Evolutionary conservation across 2,329 filamentous ascomycete genomes (phyloP).

Genomic region (Sporothrix curviconia): DNA sequence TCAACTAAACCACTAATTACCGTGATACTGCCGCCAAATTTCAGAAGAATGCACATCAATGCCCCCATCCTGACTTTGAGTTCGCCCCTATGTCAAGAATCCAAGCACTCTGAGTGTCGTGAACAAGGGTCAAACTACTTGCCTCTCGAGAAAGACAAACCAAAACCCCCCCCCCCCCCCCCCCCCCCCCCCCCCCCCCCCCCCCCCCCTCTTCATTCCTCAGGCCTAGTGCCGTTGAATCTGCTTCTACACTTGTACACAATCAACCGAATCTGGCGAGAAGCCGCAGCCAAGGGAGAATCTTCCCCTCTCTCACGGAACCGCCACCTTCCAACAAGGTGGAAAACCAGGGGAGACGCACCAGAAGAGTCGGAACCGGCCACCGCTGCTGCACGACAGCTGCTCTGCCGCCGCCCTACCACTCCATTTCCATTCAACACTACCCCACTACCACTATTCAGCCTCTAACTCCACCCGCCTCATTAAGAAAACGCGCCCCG

Average conservation of each 20-base stretch:
- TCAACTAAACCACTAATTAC: conserved; percentile 45
- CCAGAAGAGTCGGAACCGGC: no score
- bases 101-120: conserved; percentile 56
- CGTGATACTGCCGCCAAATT: conserved; percentile 61
- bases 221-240: no score
- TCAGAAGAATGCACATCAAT: conserved; percentile 61
- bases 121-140: conserved; percentile 56
- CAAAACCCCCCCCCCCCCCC: conserved; percentile 38
- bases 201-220: no score
- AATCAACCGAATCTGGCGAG: no score
- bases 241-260: conserved; percentile 27
- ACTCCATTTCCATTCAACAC: no score
- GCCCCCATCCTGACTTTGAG: conserved; percentile 55
- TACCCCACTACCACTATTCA: background rate
- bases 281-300: conserved; percentile 43
- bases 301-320: conserved; percentile 48
- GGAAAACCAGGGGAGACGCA: conserved; percentile 32
- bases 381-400: no score
- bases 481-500: conserved; percentile 21
- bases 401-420: no score
- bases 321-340: conserved; percentile 32
- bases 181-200: no score
- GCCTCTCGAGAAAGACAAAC: conserved; percentile 45
- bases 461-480: background rate
- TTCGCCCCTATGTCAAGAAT: conserved; percentile 61